Evolutionary conservation across 352 stramenopile species (phyloP).

Genomic region (Thraustochytrium striatum): DNA sequence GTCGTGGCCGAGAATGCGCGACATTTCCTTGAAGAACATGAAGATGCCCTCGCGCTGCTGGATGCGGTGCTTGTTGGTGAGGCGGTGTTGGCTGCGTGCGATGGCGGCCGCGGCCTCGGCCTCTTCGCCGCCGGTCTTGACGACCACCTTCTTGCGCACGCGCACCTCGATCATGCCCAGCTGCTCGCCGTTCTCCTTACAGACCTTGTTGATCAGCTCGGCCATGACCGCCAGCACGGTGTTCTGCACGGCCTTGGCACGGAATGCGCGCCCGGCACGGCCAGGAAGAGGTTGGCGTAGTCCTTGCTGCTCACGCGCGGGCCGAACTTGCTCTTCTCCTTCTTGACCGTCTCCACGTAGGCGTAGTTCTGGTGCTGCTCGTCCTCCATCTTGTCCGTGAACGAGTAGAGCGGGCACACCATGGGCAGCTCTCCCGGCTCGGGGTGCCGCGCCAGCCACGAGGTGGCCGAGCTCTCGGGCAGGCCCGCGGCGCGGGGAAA

Average conservation of each 20-base stretch:
- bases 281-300: neutral
- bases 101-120: neutral
- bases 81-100: neutral
- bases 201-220: constrained; percentile 22
- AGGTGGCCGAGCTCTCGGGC: neutral
- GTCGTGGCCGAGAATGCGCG: neutral
- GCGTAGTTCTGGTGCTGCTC: neutral
- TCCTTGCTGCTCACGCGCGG: constrained; percentile 11
- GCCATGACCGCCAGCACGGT: neutral
- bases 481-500: constrained; percentile 1
- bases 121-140: neutral
- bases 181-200: neutral
- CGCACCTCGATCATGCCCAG: constrained; percentile 17
- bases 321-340: constrained; percentile 38
- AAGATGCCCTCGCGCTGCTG: constrained; percentile 33
- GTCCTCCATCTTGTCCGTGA: constrained; percentile 3
- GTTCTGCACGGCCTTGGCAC: neutral
- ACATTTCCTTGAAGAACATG: constrained; percentile 48
- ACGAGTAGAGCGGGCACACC: constrained; percentile 14
- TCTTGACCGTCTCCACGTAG: constrained; percentile 15
- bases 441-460: constrained; percentile 26
- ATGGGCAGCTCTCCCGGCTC: constrained; percentile 1
- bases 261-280: neutral
- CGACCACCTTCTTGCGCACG: constrained; percentile 4
- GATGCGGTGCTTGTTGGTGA: neutral